Percentiles rank a stretch among this genome's conserved stretches.
Evolutionary conservation across 225 moss, liverwort and hornwort genomes (phyloP).

Genomic region (Sphagnum tenellum): DNA sequence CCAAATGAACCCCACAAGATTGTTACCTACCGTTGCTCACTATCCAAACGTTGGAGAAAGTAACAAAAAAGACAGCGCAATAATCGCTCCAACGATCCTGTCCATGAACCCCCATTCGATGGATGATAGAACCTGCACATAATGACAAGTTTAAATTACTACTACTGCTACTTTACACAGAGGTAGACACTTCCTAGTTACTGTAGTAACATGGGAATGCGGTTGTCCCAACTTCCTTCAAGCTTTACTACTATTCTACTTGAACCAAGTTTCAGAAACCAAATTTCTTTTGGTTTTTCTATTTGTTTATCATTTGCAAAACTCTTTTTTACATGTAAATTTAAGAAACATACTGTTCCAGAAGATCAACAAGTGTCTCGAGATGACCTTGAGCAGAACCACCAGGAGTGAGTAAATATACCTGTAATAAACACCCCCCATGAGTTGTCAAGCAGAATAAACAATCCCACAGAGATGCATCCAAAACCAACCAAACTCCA

Average conservation of each 20-base stretch:
- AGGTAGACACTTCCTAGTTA: no score
- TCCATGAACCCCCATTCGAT: conserved; percentile 86
- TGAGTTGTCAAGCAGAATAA: no score
- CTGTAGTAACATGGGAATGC: no score
- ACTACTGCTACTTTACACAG: no score
- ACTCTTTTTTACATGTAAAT: no score
- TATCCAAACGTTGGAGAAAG: conserved; percentile 63
- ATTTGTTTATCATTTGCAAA: no score
- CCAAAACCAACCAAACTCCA: neutral
- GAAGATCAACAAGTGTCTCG: conserved; percentile 62
- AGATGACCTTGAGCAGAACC: conserved; percentile 52
- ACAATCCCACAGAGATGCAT: neutral
- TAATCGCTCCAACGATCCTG: conserved; percentile 59
- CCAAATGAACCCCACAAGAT: neutral
- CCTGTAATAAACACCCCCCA: conserved; percentile 21
- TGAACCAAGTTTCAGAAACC: no score
- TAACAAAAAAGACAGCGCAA: conserved; percentile 43
- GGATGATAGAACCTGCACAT: conserved; percentile 71
- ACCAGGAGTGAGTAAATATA: conserved; percentile 49
- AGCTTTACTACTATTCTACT: no score
- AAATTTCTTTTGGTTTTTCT: no score
- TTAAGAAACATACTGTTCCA: conserved; percentile 56
- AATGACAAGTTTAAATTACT: no score
- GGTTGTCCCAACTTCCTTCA: no score
- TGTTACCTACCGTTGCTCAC: conserved; percentile 61